Evolutionary conservation across 257 asterid genomes (phyloP).

Genomic region (Salvia hispanica): DNA sequence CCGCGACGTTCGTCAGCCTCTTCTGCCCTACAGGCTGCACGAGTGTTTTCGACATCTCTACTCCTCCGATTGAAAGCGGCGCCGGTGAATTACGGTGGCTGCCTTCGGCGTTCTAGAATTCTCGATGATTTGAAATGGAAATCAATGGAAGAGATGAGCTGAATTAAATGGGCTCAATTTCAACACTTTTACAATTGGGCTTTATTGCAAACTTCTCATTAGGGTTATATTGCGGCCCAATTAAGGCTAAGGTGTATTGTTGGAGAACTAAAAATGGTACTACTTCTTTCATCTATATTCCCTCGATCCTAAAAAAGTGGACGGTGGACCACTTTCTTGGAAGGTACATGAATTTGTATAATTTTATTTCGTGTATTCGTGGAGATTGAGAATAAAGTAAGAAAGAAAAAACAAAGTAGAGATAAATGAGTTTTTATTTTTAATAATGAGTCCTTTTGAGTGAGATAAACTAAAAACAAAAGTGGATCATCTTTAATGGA

Average conservation of each 20-base stretch:
- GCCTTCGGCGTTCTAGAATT: constrained; percentile 17
- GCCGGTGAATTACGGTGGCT: constrained; percentile 24
- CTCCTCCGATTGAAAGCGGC: constrained; percentile 16
- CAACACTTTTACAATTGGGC: background rate
- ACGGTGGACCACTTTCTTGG: too few species aligned
- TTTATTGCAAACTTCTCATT: background rate
- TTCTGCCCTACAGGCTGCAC: constrained; percentile 96
- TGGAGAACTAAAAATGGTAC: too few species aligned
- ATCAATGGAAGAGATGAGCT: background rate
- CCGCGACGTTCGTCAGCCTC: constrained; percentile 95
- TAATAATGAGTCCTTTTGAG: too few species aligned
- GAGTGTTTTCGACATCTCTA: constrained; percentile 75
- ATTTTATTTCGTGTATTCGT: too few species aligned
- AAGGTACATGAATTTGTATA: too few species aligned
- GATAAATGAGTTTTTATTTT: too few species aligned
- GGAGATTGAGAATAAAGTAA: too few species aligned
- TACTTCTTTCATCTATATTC: too few species aligned
- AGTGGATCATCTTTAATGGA: too few species aligned
- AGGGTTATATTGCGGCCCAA: background rate
- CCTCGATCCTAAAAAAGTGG: too few species aligned
- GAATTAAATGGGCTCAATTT: background rate
- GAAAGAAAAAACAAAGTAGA: too few species aligned
- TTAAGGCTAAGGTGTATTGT: background rate
- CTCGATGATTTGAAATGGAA: background rate
- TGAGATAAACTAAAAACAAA: too few species aligned